Evolutionary conservation across 257 asterid genomes (phyloP), one percentile per base, ranked within the genome.

Genomic region (Solanum gandarillasii): DNA sequence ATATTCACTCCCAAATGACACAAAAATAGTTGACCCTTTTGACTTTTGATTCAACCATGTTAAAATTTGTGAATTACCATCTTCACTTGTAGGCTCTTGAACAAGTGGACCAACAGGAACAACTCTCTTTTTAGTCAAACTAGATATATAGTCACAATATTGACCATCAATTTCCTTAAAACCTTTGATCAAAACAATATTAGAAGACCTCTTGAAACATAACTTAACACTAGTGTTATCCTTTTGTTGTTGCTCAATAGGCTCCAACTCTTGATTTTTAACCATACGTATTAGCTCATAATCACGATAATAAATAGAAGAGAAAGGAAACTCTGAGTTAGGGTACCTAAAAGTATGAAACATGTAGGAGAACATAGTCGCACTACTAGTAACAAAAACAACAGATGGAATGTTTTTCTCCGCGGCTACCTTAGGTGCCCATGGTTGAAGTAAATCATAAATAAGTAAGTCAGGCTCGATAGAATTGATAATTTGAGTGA

Each of bases 1-100:
- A n/a, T 88, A 88, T 70, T 88, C 92, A 41, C 89, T 88, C 4
- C 92, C 92, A 71, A 90, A 90, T 34, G 90, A 65, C 10, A 41
- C 88, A 31, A 88, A 88, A 13, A 90, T 62, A 5, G 89, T 89
- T 11, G 92, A 86, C 4, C 73, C 78, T 29, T 90, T 39, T n/a
- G 58, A 41, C 58, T 88, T 88, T 72, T 84, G 36, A 62, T 88
- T 89, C 29, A 90, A 86, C 90, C 89, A 90, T 62, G 38, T 52
- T 29, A 67, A 23, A 81, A 88, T 88, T 36, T 86, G 89, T 2
- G 46, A 86, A 6, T 88, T 83, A 18, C 39, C 72, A 36, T 41
- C 86, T 41, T 27, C 52, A 27, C 36, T 4, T 9, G 23, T 52
- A 0, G n/a, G 16, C 0, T 87, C 90, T 87, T 90, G 87, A 41